These are phyloP conservation scores for Vachellia pachyceras DNA, from an alignment of 306 rosid species.

Conservation along the genomic window DNA sequence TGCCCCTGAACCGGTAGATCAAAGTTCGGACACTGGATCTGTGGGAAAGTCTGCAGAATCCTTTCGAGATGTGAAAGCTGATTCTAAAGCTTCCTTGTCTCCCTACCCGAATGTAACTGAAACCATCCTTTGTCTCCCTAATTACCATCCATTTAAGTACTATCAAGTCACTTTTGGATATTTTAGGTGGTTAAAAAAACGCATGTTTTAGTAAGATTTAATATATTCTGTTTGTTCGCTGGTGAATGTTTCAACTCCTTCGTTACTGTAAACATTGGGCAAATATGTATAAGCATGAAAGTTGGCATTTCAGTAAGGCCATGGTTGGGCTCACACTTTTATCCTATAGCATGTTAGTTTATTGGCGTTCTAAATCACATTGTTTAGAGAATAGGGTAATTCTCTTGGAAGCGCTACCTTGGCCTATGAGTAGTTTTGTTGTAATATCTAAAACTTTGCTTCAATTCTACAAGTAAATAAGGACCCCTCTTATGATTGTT, in stretches of 20 bases:
- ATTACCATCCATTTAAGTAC: slow-evolving; percentile 22
- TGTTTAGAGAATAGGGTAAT: not conserved
- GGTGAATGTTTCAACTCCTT: not conserved
- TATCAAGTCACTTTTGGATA: not conserved
- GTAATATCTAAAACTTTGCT: not conserved
- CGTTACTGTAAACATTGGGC: not conserved
- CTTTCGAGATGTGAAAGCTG: slow-evolving; percentile 42
- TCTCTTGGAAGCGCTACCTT: not conserved
- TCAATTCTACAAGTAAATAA: not conserved
- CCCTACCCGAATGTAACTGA: slow-evolving; percentile 71
- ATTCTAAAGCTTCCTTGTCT: slow-evolving; percentile 56
- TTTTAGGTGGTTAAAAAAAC: not conserved
- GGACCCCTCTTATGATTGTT: not conserved
- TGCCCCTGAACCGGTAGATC: slow-evolving; percentile 41
- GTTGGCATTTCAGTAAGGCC: not conserved
- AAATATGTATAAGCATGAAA: slow-evolving; percentile 5
- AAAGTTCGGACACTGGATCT: slow-evolving; percentile 38
- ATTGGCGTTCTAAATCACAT: not conserved
- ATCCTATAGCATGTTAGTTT: not conserved
- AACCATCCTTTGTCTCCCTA: slow-evolving; percentile 25
- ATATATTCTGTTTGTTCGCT: slow-evolving; percentile 4
- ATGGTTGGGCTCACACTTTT: slow-evolving; percentile 3
- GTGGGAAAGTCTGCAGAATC: slow-evolving; percentile 46
- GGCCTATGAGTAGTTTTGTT: not conserved
- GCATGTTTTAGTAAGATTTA: slow-evolving; percentile 23